Base-by-base conservation (phyloP, 495 filamentous ascomycete species). In the Baudoinia panamericana region DNA sequence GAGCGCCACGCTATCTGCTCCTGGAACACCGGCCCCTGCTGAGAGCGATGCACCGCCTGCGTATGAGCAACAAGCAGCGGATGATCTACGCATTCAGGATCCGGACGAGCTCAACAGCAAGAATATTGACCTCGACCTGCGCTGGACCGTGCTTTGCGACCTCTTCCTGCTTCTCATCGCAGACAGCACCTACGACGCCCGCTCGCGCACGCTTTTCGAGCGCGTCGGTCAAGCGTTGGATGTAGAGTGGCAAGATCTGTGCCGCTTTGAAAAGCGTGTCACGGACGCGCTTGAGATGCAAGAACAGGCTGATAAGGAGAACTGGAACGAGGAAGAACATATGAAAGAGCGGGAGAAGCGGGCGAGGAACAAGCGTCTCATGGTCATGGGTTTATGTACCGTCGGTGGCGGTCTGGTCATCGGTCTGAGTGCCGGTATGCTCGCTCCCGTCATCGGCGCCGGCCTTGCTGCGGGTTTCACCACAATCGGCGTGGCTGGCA, bases 281-380 rank as follows among this genome's bases (percentile, higher is more conserved):
- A 94, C 88, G 12, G 90, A 99, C 59, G 84, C 92, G 10, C 66
- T 99, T 16, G 90, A 96, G 59, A 93, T 99, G 82, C 90, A 99
- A 64, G 80, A 93, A 49, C 74, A 78, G 27, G 78, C 84, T 7
- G 76, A 84, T 21, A 92, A 88, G 56, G 92, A 99, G 60, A 93
- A 84, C 46, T 99, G 90, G 90, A 85, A 93, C 51, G 90, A 96
- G 61, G 75, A 84, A 12, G 86, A 92, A 31, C 86, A 96, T 55
- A 88, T 95, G 73, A 86, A 88, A 55, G 78, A 71, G 40, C 72
- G 90, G 36, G 73, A 78, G 33, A 93, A 95, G 58, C 62, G 71
- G 50, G 82, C 80, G 3, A 60, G 83, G 32, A 95, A 82, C 52
- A 72, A 70, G 45, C 80, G 84, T 37, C 84, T 86, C 51, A 77